A percentile compares a stretch with the other conserved stretches of the same genome.
phyloP scores from a whole-genome alignment of 352 stramenopile species.

The Phytophthora brassicae region DNA sequence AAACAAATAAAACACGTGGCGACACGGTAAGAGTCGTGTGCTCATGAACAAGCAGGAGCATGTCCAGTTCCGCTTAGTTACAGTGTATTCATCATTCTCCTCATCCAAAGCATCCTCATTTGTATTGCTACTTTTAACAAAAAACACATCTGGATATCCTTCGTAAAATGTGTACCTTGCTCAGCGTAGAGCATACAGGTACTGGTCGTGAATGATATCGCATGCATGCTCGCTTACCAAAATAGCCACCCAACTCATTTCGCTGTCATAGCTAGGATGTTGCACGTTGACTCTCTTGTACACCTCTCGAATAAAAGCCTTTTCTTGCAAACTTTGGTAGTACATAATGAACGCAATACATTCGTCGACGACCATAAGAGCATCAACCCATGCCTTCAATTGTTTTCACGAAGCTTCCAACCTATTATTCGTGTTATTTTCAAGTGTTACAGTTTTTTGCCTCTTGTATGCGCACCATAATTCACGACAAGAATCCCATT shows the following conservation, averaged over 20 bases:
- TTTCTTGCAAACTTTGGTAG: too few species aligned
- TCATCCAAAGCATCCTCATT: constrained; percentile 2
- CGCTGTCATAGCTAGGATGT: not conserved
- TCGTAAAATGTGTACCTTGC: not conserved
- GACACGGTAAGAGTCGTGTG: constrained; percentile 3
- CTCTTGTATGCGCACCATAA: too few species aligned
- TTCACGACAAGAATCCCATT: too few species aligned
- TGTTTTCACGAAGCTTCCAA: too few species aligned
- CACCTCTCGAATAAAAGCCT: too few species aligned
- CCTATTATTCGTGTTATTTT: too few species aligned
- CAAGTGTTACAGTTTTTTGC: too few species aligned
- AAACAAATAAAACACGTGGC: constrained; percentile 7
- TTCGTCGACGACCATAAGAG: too few species aligned
- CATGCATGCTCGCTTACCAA: constrained; percentile 3
- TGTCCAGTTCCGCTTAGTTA: not conserved
- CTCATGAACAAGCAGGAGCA: constrained; percentile 14
- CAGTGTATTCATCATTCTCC: not conserved
- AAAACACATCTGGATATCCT: not conserved
- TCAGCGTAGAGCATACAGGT: not conserved
- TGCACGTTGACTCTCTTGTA: too few species aligned
- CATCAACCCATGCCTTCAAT: too few species aligned
- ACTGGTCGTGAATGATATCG: constrained; percentile 2
- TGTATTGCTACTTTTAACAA: not conserved
- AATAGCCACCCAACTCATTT: constrained; percentile 1
- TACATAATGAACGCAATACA: too few species aligned